phyloP scores from a whole-genome alignment of 2,329 filamentous ascomycete species.

The Exophiala xenobiotica region DNA sequence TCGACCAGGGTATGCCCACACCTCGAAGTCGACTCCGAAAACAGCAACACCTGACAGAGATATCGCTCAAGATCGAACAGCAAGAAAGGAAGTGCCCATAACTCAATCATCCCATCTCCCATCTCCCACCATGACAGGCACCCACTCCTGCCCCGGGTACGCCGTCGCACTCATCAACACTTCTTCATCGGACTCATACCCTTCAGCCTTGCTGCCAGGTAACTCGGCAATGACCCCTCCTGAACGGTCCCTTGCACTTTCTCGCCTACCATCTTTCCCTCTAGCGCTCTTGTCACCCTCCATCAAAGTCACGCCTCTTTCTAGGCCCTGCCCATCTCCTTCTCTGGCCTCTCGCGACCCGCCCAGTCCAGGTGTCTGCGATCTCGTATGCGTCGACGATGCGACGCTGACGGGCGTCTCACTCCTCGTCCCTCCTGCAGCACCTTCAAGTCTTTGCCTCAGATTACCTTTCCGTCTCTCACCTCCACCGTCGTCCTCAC shows the following conservation, averaged over 20 bases:
- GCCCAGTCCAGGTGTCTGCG: background rate
- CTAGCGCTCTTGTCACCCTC: background rate
- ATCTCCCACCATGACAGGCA: constrained; percentile 27
- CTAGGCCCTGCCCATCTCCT: constrained; percentile 3
- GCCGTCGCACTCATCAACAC: constrained; percentile 50
- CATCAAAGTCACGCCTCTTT: constrained; percentile 10
- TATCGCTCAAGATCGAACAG: no score
- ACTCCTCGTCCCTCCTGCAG: constrained; percentile 2
- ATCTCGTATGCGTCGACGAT: background rate
- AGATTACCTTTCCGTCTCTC: background rate
- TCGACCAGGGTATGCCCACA: no score
- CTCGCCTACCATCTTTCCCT: constrained; percentile 5
- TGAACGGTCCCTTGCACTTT: constrained; percentile 33
- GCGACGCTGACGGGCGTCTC: constrained; percentile 18
- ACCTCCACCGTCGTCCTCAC: background rate
- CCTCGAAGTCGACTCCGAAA: no score
- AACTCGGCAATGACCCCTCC: constrained; percentile 29
- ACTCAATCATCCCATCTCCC: constrained; percentile 22
- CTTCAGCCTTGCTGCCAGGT: constrained; percentile 35
- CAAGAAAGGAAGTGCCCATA: no score
- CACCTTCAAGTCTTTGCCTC: background rate
- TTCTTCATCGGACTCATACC: constrained; percentile 45
- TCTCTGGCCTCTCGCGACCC: background rate
- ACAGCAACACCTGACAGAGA: no score
- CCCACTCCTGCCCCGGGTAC: constrained; percentile 42